Conservation (phyloP, 2,329 filamentous ascomycete species). For the Juglanconis oblonga region DNA sequence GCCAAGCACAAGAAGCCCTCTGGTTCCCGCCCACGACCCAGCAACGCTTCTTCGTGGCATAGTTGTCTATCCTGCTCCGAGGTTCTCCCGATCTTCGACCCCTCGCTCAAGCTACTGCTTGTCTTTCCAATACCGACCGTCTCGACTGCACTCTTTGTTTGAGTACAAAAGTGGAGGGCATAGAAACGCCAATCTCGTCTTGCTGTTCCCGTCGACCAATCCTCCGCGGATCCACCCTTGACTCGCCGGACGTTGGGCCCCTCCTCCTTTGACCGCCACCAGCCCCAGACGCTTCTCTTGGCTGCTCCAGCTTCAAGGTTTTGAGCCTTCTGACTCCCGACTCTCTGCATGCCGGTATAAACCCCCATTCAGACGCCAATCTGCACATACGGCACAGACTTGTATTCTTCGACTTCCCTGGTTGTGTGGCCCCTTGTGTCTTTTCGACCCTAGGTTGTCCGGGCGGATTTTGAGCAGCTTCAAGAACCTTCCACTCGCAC, state of each 20-base stretch:
- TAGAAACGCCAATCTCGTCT: slow-evolving; percentile 1
- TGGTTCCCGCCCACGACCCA: background rate
- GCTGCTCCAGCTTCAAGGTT: slow-evolving; percentile 3
- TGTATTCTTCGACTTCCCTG: slow-evolving; percentile 16
- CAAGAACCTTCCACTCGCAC: slow-evolving; percentile 1
- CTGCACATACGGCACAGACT: slow-evolving; percentile 16
- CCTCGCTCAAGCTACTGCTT: slow-evolving; percentile 7
- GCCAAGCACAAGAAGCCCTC: background rate
- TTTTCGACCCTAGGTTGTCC: slow-evolving; percentile 13
- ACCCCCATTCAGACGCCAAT: slow-evolving; percentile 1
- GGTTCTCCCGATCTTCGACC: slow-evolving; percentile 6
- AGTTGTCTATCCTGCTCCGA: slow-evolving; percentile 4
- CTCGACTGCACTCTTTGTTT: slow-evolving; percentile 13
- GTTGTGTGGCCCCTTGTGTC: slow-evolving; percentile 6
- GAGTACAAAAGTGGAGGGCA: slow-evolving; percentile 8
- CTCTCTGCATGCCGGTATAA: slow-evolving; percentile 6
- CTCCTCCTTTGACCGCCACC: slow-evolving; percentile 17
- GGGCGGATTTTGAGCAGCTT: slow-evolving; percentile 18
- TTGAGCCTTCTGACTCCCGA: slow-evolving; percentile 6
- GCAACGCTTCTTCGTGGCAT: slow-evolving; percentile 13
- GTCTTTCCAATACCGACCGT: slow-evolving; percentile 12
- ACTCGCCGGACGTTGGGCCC: slow-evolving; percentile 15
- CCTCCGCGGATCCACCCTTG: slow-evolving; percentile 12
- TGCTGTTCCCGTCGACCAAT: slow-evolving; percentile 4
- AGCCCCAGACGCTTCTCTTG: slow-evolving; percentile 2